A percentile compares a stretch with the other conserved stretches of the same genome.
Evolutionary conservation across 306 rosid genomes (phyloP).

Genomic region (Begonia fuchsioides): DNA sequence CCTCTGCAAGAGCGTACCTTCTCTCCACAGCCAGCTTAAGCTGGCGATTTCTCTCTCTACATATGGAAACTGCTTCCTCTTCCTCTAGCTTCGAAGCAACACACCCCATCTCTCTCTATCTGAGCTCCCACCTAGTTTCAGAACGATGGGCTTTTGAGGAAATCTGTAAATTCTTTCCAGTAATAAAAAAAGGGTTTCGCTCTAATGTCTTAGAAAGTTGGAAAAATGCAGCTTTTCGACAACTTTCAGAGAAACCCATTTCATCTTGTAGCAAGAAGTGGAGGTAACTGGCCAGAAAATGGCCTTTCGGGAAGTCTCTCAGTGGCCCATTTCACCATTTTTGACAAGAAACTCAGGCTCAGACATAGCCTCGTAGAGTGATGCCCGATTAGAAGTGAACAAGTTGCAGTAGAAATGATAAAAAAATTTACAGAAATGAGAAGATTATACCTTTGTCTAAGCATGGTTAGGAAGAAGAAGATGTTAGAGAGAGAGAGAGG

Average conservation of each 20-base stretch:
- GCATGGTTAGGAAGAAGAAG: conserved; percentile 1
- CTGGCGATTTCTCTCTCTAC: conserved; percentile 72
- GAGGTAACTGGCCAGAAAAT: conserved; percentile 9
- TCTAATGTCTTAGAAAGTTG: conserved; percentile 16
- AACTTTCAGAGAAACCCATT: conserved; percentile 19
- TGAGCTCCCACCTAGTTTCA: conserved; percentile 9
- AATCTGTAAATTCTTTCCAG: conserved; percentile 28
- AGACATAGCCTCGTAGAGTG: too few relatives aligned
- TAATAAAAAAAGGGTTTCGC: conserved; percentile 30
- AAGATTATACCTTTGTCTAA: not conserved
- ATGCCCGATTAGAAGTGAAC: too few relatives aligned
- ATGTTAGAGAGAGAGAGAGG: conserved; percentile 18
- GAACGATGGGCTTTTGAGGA: conserved; percentile 14
- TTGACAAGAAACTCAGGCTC: too few relatives aligned
- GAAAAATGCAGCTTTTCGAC: conserved; percentile 16
- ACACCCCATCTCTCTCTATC: conserved; percentile 56
- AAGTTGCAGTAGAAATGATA: too few relatives aligned
- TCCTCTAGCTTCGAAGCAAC: conserved; percentile 93
- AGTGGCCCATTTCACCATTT: not conserved
- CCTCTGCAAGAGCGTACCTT: conserved; percentile 74
- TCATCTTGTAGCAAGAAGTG: conserved; percentile 12
- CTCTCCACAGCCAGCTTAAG: conserved; percentile 73
- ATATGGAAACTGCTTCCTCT: conserved; percentile 62
- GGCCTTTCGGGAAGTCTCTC: conserved; percentile 6
- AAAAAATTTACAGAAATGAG: too few relatives aligned